These are phyloP conservation scores for Chaetomium sp. DNA, from an alignment of 2,329 filamentous ascomycete genomes.

Conservation along the genomic window DNA sequence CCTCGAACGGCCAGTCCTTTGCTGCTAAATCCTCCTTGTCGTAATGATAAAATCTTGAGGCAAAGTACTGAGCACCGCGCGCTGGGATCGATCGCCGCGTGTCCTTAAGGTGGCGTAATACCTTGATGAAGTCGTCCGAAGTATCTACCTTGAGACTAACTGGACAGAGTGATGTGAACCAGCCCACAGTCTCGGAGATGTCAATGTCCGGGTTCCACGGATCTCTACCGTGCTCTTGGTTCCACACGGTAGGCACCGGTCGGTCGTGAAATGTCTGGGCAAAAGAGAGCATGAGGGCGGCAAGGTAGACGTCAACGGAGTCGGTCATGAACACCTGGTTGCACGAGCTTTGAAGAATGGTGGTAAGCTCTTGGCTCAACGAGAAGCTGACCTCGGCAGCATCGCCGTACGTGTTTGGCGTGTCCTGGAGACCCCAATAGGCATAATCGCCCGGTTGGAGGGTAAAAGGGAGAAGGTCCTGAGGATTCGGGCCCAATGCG, in stretches of 20 bases:
- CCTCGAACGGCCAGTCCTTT: slow-evolving; percentile 55
- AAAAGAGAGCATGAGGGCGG: slow-evolving; percentile 59
- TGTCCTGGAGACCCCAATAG: slow-evolving; percentile 52
- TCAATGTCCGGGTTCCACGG: slow-evolving; percentile 50
- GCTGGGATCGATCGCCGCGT: slow-evolving; percentile 48
- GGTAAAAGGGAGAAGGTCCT: slow-evolving; percentile 44
- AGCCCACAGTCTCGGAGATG: slow-evolving; percentile 60
- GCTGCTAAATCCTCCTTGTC: slow-evolving; percentile 39
- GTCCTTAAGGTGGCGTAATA: slow-evolving; percentile 58
- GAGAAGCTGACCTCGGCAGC: slow-evolving; percentile 47
- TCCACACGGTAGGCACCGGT: slow-evolving; percentile 55
- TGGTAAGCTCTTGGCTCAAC: slow-evolving; percentile 47
- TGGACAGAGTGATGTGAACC: slow-evolving; percentile 61
- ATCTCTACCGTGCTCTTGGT: slow-evolving; percentile 54
- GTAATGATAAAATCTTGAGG: slow-evolving; percentile 46
- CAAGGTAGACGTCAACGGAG: slow-evolving; percentile 55
- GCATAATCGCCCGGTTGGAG: slow-evolving; percentile 45
- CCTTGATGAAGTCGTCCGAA: slow-evolving; percentile 53
- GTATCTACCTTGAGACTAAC: slow-evolving; percentile 49
- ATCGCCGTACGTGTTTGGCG: slow-evolving; percentile 51
- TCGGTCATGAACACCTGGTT: slow-evolving; percentile 55
- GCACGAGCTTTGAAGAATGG: slow-evolving; percentile 47
- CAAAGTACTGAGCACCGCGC: slow-evolving; percentile 54
- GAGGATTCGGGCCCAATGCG: slow-evolving; percentile 38
- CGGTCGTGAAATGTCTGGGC: slow-evolving; percentile 57